A percentile compares a stretch with the other conserved stretches of the same genome.
phyloP scores from a whole-genome alignment of 148 eudicot genomes.

The Salicornia ramosissima region DNA sequence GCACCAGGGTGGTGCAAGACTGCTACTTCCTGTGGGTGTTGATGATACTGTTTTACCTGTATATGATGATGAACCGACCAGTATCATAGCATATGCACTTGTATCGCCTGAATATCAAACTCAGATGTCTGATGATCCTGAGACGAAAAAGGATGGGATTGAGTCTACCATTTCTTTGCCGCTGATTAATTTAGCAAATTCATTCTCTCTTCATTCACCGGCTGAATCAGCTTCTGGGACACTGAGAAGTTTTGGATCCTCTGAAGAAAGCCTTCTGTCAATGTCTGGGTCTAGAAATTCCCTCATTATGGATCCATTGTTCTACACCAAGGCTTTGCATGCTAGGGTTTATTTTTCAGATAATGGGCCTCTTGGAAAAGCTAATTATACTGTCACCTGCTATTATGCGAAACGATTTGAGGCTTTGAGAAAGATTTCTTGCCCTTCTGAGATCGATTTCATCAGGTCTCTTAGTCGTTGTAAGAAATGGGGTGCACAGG shows the following conservation, averaged over 20 bases:
- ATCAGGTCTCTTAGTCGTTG: constrained; percentile 89
- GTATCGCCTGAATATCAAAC: constrained; percentile 52
- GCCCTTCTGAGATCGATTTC: constrained; percentile 75
- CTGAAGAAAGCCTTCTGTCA: constrained; percentile 59
- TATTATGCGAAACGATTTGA: constrained; percentile 88
- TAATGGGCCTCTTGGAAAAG: constrained; percentile 76
- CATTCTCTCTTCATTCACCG: constrained; percentile 37
- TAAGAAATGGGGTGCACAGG: constrained; percentile 95
- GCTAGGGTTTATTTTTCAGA: constrained; percentile 63
- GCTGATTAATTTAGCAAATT: constrained; percentile 33
- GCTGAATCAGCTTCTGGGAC: constrained; percentile 52
- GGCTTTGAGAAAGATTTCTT: constrained; percentile 73
- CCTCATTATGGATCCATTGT: constrained; percentile 51
- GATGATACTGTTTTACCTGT: constrained; percentile 68
- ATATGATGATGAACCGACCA: constrained; percentile 87
- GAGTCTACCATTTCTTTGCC: constrained; percentile 47
- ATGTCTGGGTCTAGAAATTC: constrained; percentile 51
- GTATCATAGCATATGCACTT: constrained; percentile 74
- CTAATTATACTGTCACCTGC: constrained; percentile 70
- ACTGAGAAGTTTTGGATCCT: constrained; percentile 55
- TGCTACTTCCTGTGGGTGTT: constrained; percentile 63
- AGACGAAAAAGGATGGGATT: constrained; percentile 38
- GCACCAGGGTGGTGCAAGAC: constrained; percentile 60
- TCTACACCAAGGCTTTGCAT: constrained; percentile 66
- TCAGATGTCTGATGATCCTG: constrained; percentile 62